Evolutionary conservation across 2,329 filamentous ascomycete species (phyloP).

Genomic region (Cercospora sesami): DNA sequence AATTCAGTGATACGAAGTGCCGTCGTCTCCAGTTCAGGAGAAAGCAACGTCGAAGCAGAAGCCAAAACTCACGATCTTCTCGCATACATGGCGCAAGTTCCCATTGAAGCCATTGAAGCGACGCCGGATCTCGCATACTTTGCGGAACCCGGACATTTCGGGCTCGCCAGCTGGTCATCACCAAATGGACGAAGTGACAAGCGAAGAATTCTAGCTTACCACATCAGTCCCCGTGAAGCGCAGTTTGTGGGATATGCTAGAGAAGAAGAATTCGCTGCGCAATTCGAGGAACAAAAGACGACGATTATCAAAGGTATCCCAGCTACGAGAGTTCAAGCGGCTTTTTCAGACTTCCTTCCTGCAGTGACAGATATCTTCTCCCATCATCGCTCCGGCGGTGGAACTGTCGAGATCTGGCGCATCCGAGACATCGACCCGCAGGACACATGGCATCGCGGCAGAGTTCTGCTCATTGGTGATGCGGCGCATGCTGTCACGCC

Average conservation of each 20-base stretch:
- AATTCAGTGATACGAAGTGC: slow-evolving; percentile 18
- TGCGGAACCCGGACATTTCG: slow-evolving; percentile 7
- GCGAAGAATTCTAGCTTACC: slow-evolving; percentile 18
- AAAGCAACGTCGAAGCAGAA: neutral
- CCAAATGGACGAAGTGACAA: neutral
- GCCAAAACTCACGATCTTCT: slow-evolving; percentile 18
- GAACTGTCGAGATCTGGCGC: slow-evolving; percentile 20
- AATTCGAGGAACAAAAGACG: slow-evolving; percentile 15
- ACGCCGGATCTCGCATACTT: slow-evolving; percentile 10
- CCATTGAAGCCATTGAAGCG: neutral
- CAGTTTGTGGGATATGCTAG: slow-evolving; percentile 15
- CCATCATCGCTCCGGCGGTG: slow-evolving; percentile 9
- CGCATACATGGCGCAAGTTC: slow-evolving; percentile 20
- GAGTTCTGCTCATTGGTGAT: slow-evolving; percentile 16
- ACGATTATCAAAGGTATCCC: slow-evolving; percentile 19
- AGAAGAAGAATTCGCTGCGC: slow-evolving; percentile 18
- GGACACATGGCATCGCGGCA: slow-evolving; percentile 11
- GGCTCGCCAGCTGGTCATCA: slow-evolving; percentile 14
- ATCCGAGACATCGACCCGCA: slow-evolving; percentile 17
- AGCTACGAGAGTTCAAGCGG: slow-evolving; percentile 8
- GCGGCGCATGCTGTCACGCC: slow-evolving; percentile 15
- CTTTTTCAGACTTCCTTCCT: slow-evolving; percentile 8
- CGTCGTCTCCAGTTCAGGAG: slow-evolving; percentile 11
- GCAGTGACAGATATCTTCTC: slow-evolving; percentile 11
- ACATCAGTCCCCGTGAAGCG: slow-evolving; percentile 13